These are phyloP conservation scores for bread wheat (Triticum aestivum) DNA, from an alignment of 176 grass and related monocot species.

Conservation along the genomic window DNA sequence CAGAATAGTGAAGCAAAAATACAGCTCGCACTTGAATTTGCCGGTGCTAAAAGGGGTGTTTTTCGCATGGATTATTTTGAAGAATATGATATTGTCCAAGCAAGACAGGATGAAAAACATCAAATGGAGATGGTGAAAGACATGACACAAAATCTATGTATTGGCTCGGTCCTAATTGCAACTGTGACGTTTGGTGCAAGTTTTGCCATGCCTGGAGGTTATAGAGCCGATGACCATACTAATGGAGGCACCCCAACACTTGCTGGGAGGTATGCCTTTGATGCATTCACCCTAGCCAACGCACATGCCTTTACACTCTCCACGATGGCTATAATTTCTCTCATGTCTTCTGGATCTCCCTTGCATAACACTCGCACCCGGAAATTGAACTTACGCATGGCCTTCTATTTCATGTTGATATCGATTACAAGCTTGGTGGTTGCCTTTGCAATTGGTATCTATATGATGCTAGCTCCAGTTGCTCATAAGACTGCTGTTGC, in stretches of 20 bases:
- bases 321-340: background rate
- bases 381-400: rapidly evolving
- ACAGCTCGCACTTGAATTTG: rapidly evolving
- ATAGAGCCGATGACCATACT: background rate
- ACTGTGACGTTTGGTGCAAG: background rate
- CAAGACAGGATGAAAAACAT: background rate
- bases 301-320: background rate
- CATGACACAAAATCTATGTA: background rate
- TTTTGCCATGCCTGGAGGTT: background rate
- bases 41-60: background rate
- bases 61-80: no score
- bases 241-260: background rate
- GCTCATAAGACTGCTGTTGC: background rate
- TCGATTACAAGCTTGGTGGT: background rate
- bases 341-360: background rate
- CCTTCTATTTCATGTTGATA: background rate
- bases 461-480: background rate
- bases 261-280: background rate
- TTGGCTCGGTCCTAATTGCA: background rate
- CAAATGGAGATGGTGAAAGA: background rate
- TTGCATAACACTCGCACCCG: background rate
- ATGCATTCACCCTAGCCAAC: background rate
- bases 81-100: no score
- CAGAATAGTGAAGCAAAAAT: no score
- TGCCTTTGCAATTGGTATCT: background rate